These are phyloP conservation scores for Colletotrichum sp. DNA, from an alignment of 2,329 filamentous ascomycete species.

Conservation along the genomic window DNA sequence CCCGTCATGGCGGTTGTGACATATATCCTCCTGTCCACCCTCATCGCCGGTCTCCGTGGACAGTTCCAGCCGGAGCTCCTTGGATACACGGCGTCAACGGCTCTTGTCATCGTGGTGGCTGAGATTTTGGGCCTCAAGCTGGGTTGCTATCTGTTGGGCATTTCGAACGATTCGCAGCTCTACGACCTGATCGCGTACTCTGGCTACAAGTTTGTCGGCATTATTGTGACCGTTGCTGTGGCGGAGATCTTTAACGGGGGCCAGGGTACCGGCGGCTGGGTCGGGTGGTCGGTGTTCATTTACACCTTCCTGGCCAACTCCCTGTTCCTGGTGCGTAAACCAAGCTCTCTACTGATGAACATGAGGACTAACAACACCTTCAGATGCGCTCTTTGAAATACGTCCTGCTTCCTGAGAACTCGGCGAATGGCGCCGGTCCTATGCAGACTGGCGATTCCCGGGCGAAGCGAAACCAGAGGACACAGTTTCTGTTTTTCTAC, in stretches of 20 bases:
- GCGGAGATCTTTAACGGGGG: constrained; percentile 80
- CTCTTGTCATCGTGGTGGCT: constrained; percentile 80
- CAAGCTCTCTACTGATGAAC: neutral
- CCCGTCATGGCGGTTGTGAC: constrained; percentile 98
- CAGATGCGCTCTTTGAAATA: constrained; percentile 95
- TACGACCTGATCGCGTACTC: constrained; percentile 95
- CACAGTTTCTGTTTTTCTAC: constrained; percentile 92
- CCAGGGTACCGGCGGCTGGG: constrained; percentile 83
- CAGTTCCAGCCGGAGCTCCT: constrained; percentile 94
- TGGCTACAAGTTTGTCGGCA: constrained; percentile 98
- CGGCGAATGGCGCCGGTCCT: constrained; percentile 67
- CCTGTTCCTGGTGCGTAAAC: constrained; percentile 80
- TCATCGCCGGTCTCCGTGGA: constrained; percentile 87
- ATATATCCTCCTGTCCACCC: constrained; percentile 91
- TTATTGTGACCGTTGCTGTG: constrained; percentile 86
- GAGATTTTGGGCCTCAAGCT: constrained; percentile 92
- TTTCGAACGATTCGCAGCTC: constrained; percentile 92
- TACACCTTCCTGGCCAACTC: constrained; percentile 96
- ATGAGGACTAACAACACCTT: constrained; percentile 19
- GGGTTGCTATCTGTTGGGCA: constrained; percentile 91
- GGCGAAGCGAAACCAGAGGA: constrained; percentile 84
- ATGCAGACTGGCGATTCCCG: constrained; percentile 73
- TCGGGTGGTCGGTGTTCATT: constrained; percentile 85
- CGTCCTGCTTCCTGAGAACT: constrained; percentile 86
- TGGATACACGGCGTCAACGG: constrained; percentile 85